A percentile compares a stretch with the other conserved stretches of the same genome.
These are phyloP conservation scores for Ballota nigra DNA, from an alignment of 257 asterid genomes.

Conservation along the genomic window DNA sequence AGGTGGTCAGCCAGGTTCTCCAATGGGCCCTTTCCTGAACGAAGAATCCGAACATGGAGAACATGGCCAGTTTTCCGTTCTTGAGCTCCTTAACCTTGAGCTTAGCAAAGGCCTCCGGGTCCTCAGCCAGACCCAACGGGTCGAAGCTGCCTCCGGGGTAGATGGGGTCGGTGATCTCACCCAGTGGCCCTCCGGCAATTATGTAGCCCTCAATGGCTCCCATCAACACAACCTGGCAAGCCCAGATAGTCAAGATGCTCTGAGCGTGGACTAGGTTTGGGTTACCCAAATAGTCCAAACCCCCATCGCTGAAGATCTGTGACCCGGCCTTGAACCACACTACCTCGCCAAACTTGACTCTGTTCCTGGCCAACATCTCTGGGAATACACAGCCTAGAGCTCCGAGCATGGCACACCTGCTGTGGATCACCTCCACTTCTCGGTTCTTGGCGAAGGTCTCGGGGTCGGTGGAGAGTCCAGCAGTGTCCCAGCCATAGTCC, in stretches of 20 bases:
- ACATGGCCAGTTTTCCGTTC: slow-evolving; percentile 61
- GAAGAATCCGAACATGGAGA: slow-evolving; percentile 67
- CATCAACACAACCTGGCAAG: slow-evolving; percentile 58
- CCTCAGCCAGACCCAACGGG: slow-evolving; percentile 57
- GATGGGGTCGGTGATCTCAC: slow-evolving; percentile 51
- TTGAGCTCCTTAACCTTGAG: slow-evolving; percentile 60
- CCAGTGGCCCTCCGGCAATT: slow-evolving; percentile 55
- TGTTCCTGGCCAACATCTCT: slow-evolving; percentile 67
- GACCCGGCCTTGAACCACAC: slow-evolving; percentile 84
- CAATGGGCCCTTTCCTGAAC: slow-evolving; percentile 64
- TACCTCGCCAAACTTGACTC: slow-evolving; percentile 74
- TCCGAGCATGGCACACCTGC: slow-evolving; percentile 81
- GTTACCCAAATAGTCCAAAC: slow-evolving; percentile 73
- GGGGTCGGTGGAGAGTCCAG: slow-evolving; percentile 61
- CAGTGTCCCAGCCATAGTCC: slow-evolving; percentile 59
- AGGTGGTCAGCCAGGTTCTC: slow-evolving; percentile 69
- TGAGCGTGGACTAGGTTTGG: slow-evolving; percentile 75
- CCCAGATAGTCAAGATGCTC: slow-evolving; percentile 80
- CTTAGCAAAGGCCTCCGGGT: slow-evolving; percentile 63
- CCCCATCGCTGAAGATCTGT: slow-evolving; percentile 69
- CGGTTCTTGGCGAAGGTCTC: slow-evolving; percentile 81
- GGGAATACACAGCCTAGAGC: slow-evolving; percentile 84
- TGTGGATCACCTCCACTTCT: slow-evolving; percentile 71
- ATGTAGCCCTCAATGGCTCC: slow-evolving; percentile 80
- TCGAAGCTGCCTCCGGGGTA: slow-evolving; percentile 64